phyloP scores from a whole-genome alignment of 495 filamentous ascomycete species.

The Tuber microsphaerosporum region DNA sequence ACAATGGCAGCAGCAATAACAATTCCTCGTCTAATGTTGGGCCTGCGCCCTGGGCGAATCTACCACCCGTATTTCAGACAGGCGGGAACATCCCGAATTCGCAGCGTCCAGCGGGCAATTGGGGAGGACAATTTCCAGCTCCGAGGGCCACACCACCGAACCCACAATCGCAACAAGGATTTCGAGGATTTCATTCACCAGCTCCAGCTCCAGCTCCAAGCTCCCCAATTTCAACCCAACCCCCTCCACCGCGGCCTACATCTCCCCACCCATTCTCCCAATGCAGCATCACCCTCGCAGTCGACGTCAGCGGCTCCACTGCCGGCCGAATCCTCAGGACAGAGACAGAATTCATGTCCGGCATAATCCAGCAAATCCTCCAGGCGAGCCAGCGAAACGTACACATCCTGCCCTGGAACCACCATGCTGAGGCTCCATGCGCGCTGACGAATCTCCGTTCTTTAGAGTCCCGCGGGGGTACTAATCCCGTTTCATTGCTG shows the following conservation, averaged over 20 bases:
- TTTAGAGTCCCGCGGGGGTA: slow-evolving; percentile 16
- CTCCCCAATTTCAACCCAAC: not conserved
- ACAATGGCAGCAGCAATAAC: not conserved
- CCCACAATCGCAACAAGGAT: not conserved
- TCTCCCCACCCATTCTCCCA: slow-evolving; percentile 26
- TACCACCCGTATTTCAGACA: not conserved
- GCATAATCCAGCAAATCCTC: slow-evolving; percentile 17
- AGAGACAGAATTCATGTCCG: slow-evolving; percentile 27
- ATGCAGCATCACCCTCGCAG: slow-evolving; percentile 31
- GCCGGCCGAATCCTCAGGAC: slow-evolving; percentile 23
- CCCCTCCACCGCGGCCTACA: not conserved
- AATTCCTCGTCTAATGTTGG: not conserved
- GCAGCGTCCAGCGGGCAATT: not conserved
- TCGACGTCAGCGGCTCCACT: slow-evolving; percentile 38
- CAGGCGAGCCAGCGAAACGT: slow-evolving; percentile 9
- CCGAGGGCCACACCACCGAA: not conserved
- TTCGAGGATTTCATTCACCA: not conserved
- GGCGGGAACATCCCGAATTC: not conserved
- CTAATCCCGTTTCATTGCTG: slow-evolving; percentile 29
- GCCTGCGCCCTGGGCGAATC: not conserved
- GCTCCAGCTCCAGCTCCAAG: not conserved
- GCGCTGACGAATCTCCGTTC: slow-evolving; percentile 10
- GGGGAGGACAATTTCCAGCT: not conserved
- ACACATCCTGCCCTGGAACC: slow-evolving; percentile 31
- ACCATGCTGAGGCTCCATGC: slow-evolving; percentile 10